Evolutionary conservation across 345 rosid genomes (phyloP).

Genomic region (Reutealis trisperma): DNA sequence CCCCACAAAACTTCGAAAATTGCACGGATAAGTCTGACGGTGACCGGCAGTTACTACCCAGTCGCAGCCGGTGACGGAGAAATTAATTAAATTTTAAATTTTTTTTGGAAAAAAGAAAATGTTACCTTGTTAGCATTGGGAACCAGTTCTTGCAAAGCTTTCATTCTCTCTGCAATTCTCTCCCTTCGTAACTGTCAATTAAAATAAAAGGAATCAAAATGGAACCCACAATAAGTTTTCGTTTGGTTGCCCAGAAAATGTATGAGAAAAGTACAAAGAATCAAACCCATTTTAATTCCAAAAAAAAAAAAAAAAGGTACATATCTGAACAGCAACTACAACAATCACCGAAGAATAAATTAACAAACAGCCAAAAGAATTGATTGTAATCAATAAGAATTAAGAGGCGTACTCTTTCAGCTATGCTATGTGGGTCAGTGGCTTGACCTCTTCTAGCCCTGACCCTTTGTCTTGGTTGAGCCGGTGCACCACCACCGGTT

Average conservation of each 20-base stretch:
- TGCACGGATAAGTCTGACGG: neutral
- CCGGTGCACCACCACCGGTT: conserved; percentile 44
- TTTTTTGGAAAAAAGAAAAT: neutral
- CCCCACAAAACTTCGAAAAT: neutral
- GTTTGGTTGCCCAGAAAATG: conserved; percentile 1
- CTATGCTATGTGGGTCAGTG: conserved; percentile 97
- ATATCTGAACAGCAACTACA: no score
- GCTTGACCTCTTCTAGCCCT: conserved; percentile 99
- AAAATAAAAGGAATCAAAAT: neutral
- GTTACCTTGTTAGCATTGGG: conserved; percentile 96
- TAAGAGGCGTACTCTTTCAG: conserved; percentile 66
- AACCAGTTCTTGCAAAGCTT: conserved; percentile 93
- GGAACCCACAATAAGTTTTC: neutral
- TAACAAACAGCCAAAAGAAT: no score
- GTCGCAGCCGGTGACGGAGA: neutral
- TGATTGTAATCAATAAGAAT: neutral
- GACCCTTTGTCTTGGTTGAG: conserved; percentile 76
- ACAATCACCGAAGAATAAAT: no score
- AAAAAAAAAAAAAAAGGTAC: neutral
- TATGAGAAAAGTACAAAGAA: neutral
- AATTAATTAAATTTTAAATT: no score
- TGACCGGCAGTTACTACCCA: neutral
- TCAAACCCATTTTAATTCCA: neutral
- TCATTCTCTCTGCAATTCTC: conserved; percentile 98
- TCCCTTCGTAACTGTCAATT: conserved; percentile 77